A percentile compares a stretch with the other conserved stretches of the same genome.
phyloP scores from a whole-genome alignment of 1,284 basidiomycete genomes.

The Irpex sp. region DNA sequence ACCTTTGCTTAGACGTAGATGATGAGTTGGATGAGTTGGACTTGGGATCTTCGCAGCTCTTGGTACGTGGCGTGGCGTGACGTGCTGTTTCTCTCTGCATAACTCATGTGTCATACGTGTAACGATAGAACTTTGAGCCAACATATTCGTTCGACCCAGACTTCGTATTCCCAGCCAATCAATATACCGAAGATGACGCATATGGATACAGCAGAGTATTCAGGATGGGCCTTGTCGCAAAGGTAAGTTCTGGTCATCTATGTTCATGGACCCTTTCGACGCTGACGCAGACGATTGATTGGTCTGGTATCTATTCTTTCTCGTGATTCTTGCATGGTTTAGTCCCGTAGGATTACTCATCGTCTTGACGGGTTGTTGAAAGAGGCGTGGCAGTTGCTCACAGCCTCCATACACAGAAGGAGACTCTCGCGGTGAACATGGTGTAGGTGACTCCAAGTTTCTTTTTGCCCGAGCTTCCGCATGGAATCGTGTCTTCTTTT shows the following conservation, averaged over 20 bases:
- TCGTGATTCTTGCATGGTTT: too few relatives aligned
- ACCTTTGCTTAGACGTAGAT: neutral
- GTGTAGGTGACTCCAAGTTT: too few relatives aligned
- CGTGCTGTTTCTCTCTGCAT: too few relatives aligned
- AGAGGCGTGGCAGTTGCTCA: too few relatives aligned
- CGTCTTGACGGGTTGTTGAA: too few relatives aligned
- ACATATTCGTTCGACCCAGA: constrained; percentile 14
- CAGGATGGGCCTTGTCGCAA: constrained; percentile 12
- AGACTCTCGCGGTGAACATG: too few relatives aligned
- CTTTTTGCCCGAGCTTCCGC: too few relatives aligned
- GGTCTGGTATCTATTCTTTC: neutral
- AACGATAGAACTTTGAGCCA: constrained; percentile 11
- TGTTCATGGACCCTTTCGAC: neutral
- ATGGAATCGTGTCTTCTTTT: too few relatives aligned
- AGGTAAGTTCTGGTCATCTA: constrained; percentile 5
- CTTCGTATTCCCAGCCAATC: constrained; percentile 11
- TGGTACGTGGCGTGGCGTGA: neutral
- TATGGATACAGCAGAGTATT: constrained; percentile 17
- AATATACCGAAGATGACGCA: neutral
- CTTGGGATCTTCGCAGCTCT: neutral
- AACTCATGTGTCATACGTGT: too few relatives aligned
- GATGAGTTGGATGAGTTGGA: neutral
- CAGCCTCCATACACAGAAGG: too few relatives aligned
- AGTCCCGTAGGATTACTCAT: too few relatives aligned
- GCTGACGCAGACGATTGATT: neutral